These are phyloP conservation scores for Trametes maxima DNA, from an alignment of 768 basidiomycete genomes.

Conservation along the genomic window DNA sequence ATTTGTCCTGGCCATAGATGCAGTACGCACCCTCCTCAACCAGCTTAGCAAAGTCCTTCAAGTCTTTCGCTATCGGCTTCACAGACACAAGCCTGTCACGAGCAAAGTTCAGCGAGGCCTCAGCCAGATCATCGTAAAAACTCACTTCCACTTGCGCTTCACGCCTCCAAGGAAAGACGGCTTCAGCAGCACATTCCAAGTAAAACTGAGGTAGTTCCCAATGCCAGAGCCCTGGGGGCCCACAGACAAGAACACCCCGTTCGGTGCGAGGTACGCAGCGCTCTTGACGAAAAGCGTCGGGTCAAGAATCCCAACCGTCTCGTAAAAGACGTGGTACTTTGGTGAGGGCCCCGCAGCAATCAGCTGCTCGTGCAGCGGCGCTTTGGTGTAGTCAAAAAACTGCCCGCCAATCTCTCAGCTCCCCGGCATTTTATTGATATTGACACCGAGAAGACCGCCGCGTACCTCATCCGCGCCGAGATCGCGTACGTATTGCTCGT, in stretches of 20 bases:
- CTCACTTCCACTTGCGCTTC: slow-evolving; percentile 50
- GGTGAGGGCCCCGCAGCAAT: slow-evolving; percentile 45
- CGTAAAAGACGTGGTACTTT: slow-evolving; percentile 61
- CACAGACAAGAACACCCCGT: slow-evolving; percentile 55
- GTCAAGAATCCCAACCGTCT: slow-evolving; percentile 55
- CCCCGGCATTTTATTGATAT: background rate
- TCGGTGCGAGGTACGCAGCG: slow-evolving; percentile 54
- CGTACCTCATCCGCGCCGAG: slow-evolving; percentile 70
- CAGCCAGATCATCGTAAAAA: background rate
- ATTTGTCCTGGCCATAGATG: no score
- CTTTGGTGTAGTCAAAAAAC: slow-evolving; percentile 66
- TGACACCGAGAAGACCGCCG: background rate
- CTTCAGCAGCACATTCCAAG: slow-evolving; percentile 37
- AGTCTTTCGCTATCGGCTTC: slow-evolving; percentile 37
- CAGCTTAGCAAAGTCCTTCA: slow-evolving; percentile 35
- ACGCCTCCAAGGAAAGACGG: slow-evolving; percentile 60
- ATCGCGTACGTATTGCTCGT: slow-evolving; percentile 55
- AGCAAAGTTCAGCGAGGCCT: background rate
- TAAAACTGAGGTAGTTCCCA: slow-evolving; percentile 35
- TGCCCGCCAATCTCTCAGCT: background rate
- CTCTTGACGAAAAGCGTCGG: slow-evolving; percentile 52
- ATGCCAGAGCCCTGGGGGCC: slow-evolving; percentile 46
- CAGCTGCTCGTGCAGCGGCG: slow-evolving; percentile 51
- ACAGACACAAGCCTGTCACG: slow-evolving; percentile 38
- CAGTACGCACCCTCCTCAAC: slow-evolving; percentile 25